phyloP scores from a whole-genome alignment of 2,329 filamentous ascomycete species.

The Chrysoporthe deuterocubensis region DNA sequence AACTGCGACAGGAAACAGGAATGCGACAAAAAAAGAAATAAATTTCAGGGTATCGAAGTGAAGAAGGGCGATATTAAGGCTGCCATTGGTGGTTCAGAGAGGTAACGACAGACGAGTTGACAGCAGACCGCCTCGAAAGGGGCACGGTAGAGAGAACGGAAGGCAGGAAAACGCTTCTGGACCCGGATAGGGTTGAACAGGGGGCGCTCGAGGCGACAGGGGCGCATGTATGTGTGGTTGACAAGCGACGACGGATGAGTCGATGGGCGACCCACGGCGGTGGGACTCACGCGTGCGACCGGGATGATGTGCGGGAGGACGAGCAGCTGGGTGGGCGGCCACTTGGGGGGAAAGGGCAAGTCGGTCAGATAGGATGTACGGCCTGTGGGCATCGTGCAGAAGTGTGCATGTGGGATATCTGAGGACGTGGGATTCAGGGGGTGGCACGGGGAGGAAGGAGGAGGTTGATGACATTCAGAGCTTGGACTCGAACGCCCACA shows the following conservation, averaged over 20 bases:
- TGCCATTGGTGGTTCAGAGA: constrained; percentile 19
- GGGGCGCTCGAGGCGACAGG: constrained; percentile 25
- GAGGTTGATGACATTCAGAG: constrained; percentile 4
- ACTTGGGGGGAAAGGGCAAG: constrained; percentile 22
- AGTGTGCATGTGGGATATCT: constrained; percentile 7
- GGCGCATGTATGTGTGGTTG: constrained; percentile 26
- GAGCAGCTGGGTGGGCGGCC: constrained; percentile 14
- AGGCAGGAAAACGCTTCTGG: constrained; percentile 27
- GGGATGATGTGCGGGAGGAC: constrained; percentile 25
- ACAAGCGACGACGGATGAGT: constrained; percentile 27
- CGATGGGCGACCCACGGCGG: constrained; percentile 29
- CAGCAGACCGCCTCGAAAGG: constrained; percentile 29
- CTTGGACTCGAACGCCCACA: neutral
- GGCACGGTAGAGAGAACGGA: constrained; percentile 26
- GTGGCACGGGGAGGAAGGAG: neutral
- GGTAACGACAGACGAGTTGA: constrained; percentile 25
- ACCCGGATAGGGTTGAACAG: constrained; percentile 25
- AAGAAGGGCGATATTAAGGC: constrained; percentile 11
- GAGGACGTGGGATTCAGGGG: constrained; percentile 5
- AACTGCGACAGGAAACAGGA: constrained; percentile 12
- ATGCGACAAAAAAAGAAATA: neutral
- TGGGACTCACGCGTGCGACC: constrained; percentile 30
- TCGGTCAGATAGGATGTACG: constrained; percentile 18
- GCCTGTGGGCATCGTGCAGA: constrained; percentile 9
- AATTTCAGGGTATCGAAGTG: constrained; percentile 9